A percentile compares a stretch with the other conserved stretches of the same genome.
Conservation (phyloP, 2,329 filamentous ascomycete genomes). For the Stagonosporopsis tanaceti region DNA sequence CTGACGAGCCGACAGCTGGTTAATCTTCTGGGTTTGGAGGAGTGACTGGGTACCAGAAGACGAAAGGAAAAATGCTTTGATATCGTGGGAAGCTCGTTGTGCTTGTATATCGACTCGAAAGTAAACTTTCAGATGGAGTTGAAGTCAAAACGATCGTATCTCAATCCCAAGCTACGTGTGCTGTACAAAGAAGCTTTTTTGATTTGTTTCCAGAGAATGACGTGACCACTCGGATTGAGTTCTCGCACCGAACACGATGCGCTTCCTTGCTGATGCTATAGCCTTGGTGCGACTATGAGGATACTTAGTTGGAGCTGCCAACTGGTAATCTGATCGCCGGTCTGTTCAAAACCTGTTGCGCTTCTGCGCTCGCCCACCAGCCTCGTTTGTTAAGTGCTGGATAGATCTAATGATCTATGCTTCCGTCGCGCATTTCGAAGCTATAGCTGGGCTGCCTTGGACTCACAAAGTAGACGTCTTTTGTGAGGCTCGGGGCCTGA, state of each 20-base stretch:
- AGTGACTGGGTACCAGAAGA: background rate
- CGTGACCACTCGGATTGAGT: no score
- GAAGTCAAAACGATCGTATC: no score
- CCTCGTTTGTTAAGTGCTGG: constrained; percentile 75
- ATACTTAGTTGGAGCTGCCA: background rate
- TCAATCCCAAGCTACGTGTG: no score
- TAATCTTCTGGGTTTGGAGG: background rate
- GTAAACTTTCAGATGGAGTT: no score
- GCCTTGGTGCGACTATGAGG: no score
- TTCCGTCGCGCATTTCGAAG: constrained; percentile 46
- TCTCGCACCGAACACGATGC: no score
- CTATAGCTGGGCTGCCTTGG: constrained; percentile 54
- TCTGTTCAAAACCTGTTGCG: constrained; percentile 73
- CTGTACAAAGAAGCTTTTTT: no score
- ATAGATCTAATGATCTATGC: constrained; percentile 81
- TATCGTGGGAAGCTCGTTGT: background rate
- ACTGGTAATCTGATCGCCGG: background rate
- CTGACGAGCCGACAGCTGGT: background rate
- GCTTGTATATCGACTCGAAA: no score
- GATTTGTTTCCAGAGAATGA: no score
- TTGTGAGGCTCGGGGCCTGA: constrained; percentile 78
- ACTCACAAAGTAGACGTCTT: constrained; percentile 94
- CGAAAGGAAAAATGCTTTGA: background rate
- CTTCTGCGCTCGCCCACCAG: constrained; percentile 87
- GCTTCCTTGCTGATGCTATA: background rate